Evolutionary conservation across 75 land plant genomes (phyloP).

Genomic region (Pseudotsuga menziesii): DNA sequence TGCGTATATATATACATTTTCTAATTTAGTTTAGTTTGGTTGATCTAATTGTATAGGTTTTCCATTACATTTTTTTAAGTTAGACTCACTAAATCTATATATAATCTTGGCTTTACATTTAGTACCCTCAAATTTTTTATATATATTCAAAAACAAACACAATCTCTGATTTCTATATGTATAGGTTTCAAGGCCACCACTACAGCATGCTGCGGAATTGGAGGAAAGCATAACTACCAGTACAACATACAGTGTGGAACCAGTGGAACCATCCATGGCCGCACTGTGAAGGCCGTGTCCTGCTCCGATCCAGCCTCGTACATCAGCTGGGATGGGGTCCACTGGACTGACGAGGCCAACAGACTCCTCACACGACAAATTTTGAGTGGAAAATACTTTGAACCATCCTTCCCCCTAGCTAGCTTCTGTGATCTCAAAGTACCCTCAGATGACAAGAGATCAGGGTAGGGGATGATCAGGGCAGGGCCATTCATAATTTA

Average conservation of each 20-base stretch:
- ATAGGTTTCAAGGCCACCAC: slow-evolving; percentile 40
- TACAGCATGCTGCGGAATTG: slow-evolving; percentile 60
- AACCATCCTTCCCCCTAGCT: slow-evolving; percentile 55
- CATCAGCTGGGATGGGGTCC: slow-evolving; percentile 91
- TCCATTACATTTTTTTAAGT: too few species aligned
- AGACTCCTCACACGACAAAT: slow-evolving; percentile 34
- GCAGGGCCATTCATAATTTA: too few species aligned
- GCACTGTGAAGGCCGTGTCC: slow-evolving; percentile 29
- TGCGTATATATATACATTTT: background rate
- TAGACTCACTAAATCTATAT: background rate
- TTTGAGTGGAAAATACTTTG: slow-evolving; percentile 47
- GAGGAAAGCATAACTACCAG: slow-evolving; percentile 61
- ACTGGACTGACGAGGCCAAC: slow-evolving; percentile 73
- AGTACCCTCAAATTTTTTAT: too few species aligned
- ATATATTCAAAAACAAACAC: too few species aligned
- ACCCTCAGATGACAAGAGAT: too few species aligned
- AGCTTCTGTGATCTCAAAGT: background rate
- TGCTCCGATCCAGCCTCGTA: slow-evolving; percentile 61
- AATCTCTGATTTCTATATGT: too few species aligned
- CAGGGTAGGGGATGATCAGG: too few species aligned
- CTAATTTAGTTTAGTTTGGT: background rate
- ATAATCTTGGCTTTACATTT: background rate
- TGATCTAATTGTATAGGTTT: too few species aligned
- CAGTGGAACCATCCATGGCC: slow-evolving; percentile 36
- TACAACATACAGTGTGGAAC: slow-evolving; percentile 45